Conservation (phyloP, 768 basidiomycete genomes). For the Floccularia luteovirens region DNA sequence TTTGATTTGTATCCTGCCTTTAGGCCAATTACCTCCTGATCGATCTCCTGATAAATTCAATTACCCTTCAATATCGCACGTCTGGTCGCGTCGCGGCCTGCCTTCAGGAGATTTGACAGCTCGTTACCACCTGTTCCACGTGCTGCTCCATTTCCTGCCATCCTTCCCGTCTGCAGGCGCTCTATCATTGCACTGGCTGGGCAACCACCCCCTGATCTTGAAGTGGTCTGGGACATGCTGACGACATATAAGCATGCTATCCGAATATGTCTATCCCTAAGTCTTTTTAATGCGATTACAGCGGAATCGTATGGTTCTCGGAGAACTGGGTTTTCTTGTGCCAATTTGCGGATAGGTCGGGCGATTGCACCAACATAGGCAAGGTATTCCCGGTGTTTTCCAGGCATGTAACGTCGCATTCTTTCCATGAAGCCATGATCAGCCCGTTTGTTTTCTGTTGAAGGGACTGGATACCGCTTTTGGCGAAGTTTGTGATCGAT, state of each 20-base stretch:
- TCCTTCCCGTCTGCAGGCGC: constrained; percentile 31
- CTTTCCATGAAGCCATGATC: constrained; percentile 83
- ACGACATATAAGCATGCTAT: constrained; percentile 86
- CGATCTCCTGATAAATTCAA: constrained; percentile 8
- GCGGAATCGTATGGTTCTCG: constrained; percentile 75
- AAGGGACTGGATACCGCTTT: constrained; percentile 60
- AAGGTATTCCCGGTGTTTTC: constrained; percentile 82
- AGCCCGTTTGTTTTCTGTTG: constrained; percentile 54
- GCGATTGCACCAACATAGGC: constrained; percentile 51
- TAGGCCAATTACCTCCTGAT: too few species aligned
- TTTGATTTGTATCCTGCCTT: too few species aligned
- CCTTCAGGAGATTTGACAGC: constrained; percentile 75
- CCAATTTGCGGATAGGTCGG: constrained; percentile 57
- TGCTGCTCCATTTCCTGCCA: constrained; percentile 39
- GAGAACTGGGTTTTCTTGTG: constrained; percentile 46
- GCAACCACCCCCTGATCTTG: constrained; percentile 35
- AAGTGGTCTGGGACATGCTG: constrained; percentile 64
- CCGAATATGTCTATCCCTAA: constrained; percentile 86
- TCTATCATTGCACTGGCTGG: constrained; percentile 51
- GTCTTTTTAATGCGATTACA: constrained; percentile 69
- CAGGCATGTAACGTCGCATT: constrained; percentile 95
- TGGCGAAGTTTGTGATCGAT: constrained; percentile 81
- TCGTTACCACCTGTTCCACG: constrained; percentile 90
- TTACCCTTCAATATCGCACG: constrained; percentile 46
- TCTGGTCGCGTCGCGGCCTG: constrained; percentile 81